A percentile compares a stretch with the other conserved stretches of the same genome.
Evolutionary conservation across 768 basidiomycete species (phyloP).

Genomic region (Chalciporus pseudorubinellus): DNA sequence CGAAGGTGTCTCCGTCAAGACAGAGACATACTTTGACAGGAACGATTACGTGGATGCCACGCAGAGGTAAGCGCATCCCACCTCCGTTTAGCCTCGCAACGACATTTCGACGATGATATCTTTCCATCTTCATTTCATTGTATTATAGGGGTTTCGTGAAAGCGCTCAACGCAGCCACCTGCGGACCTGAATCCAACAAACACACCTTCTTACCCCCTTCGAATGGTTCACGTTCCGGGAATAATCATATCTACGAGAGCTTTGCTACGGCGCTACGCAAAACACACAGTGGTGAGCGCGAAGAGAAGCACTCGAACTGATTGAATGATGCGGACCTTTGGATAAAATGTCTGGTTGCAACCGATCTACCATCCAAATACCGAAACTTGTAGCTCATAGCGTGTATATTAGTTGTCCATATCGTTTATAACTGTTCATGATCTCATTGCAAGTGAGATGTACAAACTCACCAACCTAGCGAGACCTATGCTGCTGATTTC

Average conservation of each 20-base stretch:
- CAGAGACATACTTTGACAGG: slow-evolving; percentile 53
- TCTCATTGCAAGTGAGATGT: no score
- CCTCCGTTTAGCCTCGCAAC: neutral
- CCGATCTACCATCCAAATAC: no score
- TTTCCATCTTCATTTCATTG: neutral
- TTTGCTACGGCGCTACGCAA: slow-evolving; percentile 9
- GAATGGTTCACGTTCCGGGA: neutral
- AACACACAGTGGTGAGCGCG: neutral
- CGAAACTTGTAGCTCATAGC: no score
- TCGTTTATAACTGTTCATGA: no score
- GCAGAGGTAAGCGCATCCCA: slow-evolving; percentile 49
- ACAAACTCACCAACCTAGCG: no score
- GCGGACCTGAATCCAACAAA: slow-evolving; percentile 19
- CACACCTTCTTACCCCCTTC: slow-evolving; percentile 6
- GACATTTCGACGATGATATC: no score
- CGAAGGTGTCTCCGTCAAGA: slow-evolving; percentile 67
- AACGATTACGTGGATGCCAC: slow-evolving; percentile 72
- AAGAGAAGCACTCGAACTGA: no score
- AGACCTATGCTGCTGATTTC: no score
- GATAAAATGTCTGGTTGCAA: no score
- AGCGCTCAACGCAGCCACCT: slow-evolving; percentile 46
- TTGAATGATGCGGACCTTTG: no score
- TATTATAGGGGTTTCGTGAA: slow-evolving; percentile 50
- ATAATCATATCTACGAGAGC: neutral
- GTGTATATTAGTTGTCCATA: no score